A percentile compares a stretch with the other conserved stretches of the same genome.
Evolutionary conservation across 2,329 filamentous ascomycete species (phyloP).

Genomic region (Fusarium buxicola): DNA sequence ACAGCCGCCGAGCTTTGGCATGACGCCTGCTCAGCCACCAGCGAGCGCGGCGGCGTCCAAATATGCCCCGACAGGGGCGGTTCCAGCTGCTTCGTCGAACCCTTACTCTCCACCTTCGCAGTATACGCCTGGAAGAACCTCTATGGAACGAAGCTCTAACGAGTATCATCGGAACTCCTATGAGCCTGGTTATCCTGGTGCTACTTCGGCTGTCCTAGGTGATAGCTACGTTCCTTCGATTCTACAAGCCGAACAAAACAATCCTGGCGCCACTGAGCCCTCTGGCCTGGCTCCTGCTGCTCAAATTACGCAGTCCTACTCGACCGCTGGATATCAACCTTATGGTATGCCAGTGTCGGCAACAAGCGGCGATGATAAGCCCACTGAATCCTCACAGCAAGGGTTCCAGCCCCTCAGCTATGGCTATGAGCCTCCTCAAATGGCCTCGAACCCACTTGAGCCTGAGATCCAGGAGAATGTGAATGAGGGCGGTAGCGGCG

Average conservation of each 20-base stretch:
- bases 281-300: constrained; percentile 42
- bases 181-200: constrained; percentile 49
- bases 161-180: constrained; percentile 52
- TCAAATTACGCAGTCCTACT: constrained; percentile 41
- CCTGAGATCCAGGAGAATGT: constrained; percentile 26
- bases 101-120: constrained; percentile 58
- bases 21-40: constrained; percentile 49
- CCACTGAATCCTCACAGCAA: constrained; percentile 39
- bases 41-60: constrained; percentile 54
- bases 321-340: constrained; percentile 45
- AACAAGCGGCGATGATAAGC: constrained; percentile 17
- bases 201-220: constrained; percentile 17
- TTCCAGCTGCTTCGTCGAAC: constrained; percentile 38
- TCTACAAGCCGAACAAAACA: constrained; percentile 26
- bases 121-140: constrained; percentile 57
- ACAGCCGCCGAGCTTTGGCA: constrained; percentile 49
- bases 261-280: constrained; percentile 7
- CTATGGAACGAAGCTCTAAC: constrained; percentile 46
- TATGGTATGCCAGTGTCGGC: constrained; percentile 45
- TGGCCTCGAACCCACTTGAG: constrained; percentile 41
- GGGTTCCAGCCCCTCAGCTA: constrained; percentile 62
- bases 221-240: constrained; percentile 38
- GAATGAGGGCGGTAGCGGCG: constrained; percentile 51
- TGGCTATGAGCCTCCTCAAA: constrained; percentile 63
- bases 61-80: constrained; percentile 48